Base-by-base conservation (phyloP, 1,139 yeast species). In the Saccharomycopsis hybrid region DNA sequence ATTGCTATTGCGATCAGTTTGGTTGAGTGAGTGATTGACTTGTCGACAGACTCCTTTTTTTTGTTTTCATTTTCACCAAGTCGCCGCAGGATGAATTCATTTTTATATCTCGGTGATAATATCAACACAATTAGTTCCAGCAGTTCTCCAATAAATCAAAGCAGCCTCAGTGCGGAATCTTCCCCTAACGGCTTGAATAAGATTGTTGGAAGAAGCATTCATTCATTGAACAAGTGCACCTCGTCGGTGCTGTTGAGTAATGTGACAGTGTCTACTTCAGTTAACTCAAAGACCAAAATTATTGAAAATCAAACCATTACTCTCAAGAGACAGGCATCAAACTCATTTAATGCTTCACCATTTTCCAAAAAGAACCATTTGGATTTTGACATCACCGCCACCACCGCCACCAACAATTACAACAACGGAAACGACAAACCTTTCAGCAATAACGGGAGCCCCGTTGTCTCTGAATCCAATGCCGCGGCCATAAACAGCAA, bases 271-370 rank as follows among this genome's bases (percentile, higher is more conserved):
- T 50, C 55, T 3, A 44, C 53, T 11, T 48, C 53, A 1, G 41
- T 53, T 28, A 53, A 53, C 39, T 42, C 50, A 27, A 51, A 51
- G 38, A 53, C 55, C 36, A 53, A 53, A 25, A 37, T 51, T 3
- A 53, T 53, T 32, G 55, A 53, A 39, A 53, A 53, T 30, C 55
- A 53, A 44, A 51, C 53, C n/a, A 49, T 53, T 13, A 51, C 54
- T 5, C 42, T 53, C 24, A 52, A 50, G 33, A 44, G 53, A 43
- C 50, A 52, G 13, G 51, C 55, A 5, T 46, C 48, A 29, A 36
- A 25, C 18, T 43, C 48, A 5, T 40, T 44, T 28, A 25, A 18
- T 13, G 33, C 39, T 8, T 36, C 31, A 7, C 43, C 30, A 30
- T 42, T 42, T 8, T 4, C 27, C 13, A 46, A 46, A 24, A 46